Conservation (phyloP, 768 basidiomycete genomes). For the Boletus coccyginus region DNA sequence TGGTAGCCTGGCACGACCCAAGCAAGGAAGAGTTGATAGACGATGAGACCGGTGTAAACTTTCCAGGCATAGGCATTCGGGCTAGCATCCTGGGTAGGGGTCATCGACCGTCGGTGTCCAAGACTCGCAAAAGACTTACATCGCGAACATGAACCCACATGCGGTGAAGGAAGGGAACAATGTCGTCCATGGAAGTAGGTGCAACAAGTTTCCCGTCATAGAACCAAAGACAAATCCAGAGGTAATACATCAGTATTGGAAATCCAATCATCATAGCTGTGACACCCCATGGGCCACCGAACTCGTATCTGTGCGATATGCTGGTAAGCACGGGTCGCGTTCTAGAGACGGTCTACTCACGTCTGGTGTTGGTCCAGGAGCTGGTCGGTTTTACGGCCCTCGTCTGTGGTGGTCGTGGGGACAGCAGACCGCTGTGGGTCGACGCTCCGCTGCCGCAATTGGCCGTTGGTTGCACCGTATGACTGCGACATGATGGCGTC, state of each 20-base stretch:
- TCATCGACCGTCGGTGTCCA: not conserved
- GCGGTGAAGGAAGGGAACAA: conserved; percentile 69
- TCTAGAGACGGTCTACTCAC: conserved; percentile 34
- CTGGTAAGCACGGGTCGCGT: conserved; percentile 4
- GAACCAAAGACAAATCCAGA: conserved; percentile 97
- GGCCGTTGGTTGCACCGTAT: conserved; percentile 21
- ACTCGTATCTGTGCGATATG: conserved; percentile 72
- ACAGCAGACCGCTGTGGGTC: conserved; percentile 15
- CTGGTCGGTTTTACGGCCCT: conserved; percentile 72
- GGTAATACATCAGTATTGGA: conserved; percentile 95
- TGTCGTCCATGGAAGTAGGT: conserved; percentile 66
- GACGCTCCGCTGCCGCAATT: conserved; percentile 31
- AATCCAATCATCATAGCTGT: conserved; percentile 92
- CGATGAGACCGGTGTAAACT: conserved; percentile 85
- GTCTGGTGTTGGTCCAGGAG: conserved; percentile 67
- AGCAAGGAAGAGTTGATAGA: conserved; percentile 88
- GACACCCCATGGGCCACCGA: conserved; percentile 92
- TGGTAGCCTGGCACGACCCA: conserved; percentile 87
- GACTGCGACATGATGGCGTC: conserved; percentile 28
- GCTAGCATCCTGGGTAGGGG: conserved; percentile 71
- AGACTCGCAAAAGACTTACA: conserved; percentile 41
- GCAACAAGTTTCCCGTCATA: conserved; percentile 81
- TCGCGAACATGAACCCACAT: conserved; percentile 87
- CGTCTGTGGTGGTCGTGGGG: conserved; percentile 48
- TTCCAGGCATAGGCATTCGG: conserved; percentile 88